Evolutionary conservation across 2,329 filamentous ascomycete genomes (phyloP).

Genomic region (Beauveria asiatica): DNA sequence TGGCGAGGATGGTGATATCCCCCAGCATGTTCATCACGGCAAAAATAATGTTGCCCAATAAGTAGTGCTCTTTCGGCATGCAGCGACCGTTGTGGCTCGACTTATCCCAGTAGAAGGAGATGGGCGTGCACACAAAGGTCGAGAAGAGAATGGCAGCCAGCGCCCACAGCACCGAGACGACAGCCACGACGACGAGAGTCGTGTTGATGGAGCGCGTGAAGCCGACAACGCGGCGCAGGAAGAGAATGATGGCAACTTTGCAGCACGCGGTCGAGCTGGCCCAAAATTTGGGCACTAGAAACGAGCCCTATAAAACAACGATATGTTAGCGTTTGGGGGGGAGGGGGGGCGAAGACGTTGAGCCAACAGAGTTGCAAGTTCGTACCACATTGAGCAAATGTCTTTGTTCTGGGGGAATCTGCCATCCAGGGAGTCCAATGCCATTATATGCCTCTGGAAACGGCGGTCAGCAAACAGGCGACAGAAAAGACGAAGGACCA

Average conservation of each 20-base stretch:
- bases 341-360: too few species aligned
- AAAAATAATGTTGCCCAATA: not conserved
- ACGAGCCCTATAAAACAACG: not conserved
- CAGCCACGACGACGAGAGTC: not conserved
- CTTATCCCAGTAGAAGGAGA: slow-evolving; percentile 12
- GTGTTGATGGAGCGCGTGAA: slow-evolving; percentile 3
- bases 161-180: not conserved
- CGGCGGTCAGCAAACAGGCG: not conserved
- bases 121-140: slow-evolving; percentile 7
- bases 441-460: slow-evolving; percentile 9
- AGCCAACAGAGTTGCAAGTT: too few species aligned
- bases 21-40: not conserved
- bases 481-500: too few species aligned
- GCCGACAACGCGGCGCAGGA: slow-evolving; percentile 6
- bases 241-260: slow-evolving; percentile 11
- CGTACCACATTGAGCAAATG: slow-evolving; percentile 3
- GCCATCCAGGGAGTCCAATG: not conserved
- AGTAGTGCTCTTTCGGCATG: not conserved
- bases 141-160: slow-evolving; percentile 4
- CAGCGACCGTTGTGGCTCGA: slow-evolving; percentile 2
- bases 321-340: not conserved
- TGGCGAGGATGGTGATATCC: slow-evolving; percentile 3
- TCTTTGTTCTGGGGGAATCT: not conserved
- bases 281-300: slow-evolving; percentile 9
- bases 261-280: slow-evolving; percentile 7